Evolutionary conservation across 805 yeast species (phyloP).

Genomic region (Kuraishia ogatae): DNA sequence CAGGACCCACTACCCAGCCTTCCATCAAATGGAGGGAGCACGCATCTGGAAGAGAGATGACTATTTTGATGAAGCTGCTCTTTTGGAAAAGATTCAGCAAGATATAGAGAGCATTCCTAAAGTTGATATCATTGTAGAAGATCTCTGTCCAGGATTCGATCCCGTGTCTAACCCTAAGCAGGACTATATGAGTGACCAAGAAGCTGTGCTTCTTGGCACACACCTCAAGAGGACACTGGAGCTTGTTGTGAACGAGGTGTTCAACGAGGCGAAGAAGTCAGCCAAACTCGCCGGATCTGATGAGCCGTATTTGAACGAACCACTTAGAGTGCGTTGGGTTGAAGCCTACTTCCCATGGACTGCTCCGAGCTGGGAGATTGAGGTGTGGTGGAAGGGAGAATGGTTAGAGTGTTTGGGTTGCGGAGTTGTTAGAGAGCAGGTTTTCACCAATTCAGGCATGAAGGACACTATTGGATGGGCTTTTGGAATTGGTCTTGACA

Average conservation of each 20-base stretch:
- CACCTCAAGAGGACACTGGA: slow-evolving; percentile 88
- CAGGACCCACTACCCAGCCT: slow-evolving; percentile 92
- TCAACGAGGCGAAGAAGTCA: slow-evolving; percentile 58
- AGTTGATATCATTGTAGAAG: slow-evolving; percentile 69
- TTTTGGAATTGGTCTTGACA: slow-evolving; percentile 90
- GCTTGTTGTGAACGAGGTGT: slow-evolving; percentile 71
- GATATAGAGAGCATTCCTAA: slow-evolving; percentile 64
- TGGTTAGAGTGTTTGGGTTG: slow-evolving; percentile 98
- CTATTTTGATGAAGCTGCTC: slow-evolving; percentile 16
- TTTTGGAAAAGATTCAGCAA: slow-evolving; percentile 34
- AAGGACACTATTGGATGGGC: slow-evolving; percentile 86
- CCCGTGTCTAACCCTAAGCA: slow-evolving; percentile 70
- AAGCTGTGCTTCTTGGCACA: slow-evolving; percentile 57
- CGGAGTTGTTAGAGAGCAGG: slow-evolving; percentile 79
- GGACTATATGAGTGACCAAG: slow-evolving; percentile 57
- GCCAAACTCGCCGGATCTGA: slow-evolving; percentile 54
- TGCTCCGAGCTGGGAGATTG: slow-evolving; percentile 96
- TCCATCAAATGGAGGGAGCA: slow-evolving; percentile 98
- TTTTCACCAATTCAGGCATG: slow-evolving; percentile 64
- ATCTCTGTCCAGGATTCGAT: slow-evolving; percentile 50
- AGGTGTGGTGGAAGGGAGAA: slow-evolving; percentile 97
- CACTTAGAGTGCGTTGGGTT: slow-evolving; percentile 86
- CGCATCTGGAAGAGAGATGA: slow-evolving; percentile 63
- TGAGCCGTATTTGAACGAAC: slow-evolving; percentile 57
- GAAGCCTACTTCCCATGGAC: slow-evolving; percentile 98